Evolutionary conservation across 2,329 filamentous ascomycete species (phyloP), one percentile per base, ranked within the genome.

Genomic region (Cryphonectria naterciae): DNA sequence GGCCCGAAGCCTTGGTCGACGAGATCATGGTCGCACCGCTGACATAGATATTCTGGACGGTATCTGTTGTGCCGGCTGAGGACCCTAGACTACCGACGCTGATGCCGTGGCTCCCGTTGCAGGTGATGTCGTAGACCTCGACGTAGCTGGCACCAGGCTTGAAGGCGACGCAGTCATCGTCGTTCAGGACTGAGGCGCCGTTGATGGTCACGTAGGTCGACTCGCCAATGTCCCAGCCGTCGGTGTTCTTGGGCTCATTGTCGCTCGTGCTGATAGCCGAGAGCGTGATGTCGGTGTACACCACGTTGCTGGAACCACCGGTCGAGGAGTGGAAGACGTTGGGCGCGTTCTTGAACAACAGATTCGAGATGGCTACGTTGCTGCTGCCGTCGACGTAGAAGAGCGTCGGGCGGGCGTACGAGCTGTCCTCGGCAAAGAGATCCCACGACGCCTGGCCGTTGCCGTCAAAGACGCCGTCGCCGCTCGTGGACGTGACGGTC

Each of bases 71-170:
- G 5, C 73, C 73, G 8, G 75, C 75, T 10, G 75, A 75, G 54
- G 80, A 80, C 0, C 83, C 84, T 7, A 86, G 76, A 2, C 81
- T 84, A 4, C 84, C 85, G 6, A 86, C 83, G 1, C 82, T 84
- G 11, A 86, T 74, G 10, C 84, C 84, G 63, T 85, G 84, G 11
- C 82, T 83, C 22, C 83, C 83, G 3, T 77, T 81, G 75, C 85
- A 86, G 52, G 79, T 81, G 35, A 86, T 78, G 4, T 77, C 77
- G 22, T 78, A 75, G 6, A 85, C 81, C 2, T 79, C 81, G 35
- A 83, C 77, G 61, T 82, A 81, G 68, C 79, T 77, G 1, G 79
- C 76, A 13, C 82, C 81, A 0, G 80, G 79, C 72, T 85, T 85
- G 74, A 82, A 82, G 4, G 82, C 82, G 1, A 84, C 78, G 70